Conservation (phyloP, 805 yeast genomes). For the Kazachstania martiniae region DNA sequence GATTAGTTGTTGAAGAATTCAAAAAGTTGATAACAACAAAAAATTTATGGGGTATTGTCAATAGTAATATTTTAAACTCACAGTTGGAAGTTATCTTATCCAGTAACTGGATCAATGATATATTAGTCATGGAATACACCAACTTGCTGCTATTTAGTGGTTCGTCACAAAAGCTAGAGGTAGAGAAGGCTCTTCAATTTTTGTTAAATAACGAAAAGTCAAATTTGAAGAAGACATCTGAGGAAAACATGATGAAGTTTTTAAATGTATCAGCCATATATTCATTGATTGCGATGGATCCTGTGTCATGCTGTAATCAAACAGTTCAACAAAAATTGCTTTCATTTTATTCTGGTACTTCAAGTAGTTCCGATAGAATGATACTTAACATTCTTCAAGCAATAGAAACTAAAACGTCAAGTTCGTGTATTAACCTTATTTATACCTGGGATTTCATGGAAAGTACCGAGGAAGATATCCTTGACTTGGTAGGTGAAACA, state of each 20-base stretch:
- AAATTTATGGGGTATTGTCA: constrained; percentile 33
- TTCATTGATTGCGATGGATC: constrained; percentile 39
- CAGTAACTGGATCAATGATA: constrained; percentile 36
- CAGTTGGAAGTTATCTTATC: constrained; percentile 53
- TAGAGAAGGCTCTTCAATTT: constrained; percentile 49
- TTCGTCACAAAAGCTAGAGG: constrained; percentile 29
- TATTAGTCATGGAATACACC: constrained; percentile 36
- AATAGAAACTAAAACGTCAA: constrained; percentile 43
- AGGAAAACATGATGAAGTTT: too few species aligned
- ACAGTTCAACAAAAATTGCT: constrained; percentile 41
- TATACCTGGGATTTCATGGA: constrained; percentile 55
- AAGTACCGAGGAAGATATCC: constrained; percentile 27
- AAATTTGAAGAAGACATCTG: constrained; percentile 24
- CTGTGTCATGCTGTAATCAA: constrained; percentile 34
- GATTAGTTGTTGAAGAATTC: constrained; percentile 27
- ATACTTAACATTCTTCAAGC: constrained; percentile 43
- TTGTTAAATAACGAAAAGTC: constrained; percentile 43
- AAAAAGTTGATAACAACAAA: constrained; percentile 21
- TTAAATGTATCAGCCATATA: constrained; percentile 38
- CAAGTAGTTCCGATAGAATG: constrained; percentile 48
- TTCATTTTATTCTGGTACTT: constrained; percentile 52
- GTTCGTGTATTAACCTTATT: constrained; percentile 58
- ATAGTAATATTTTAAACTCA: constrained; percentile 41
- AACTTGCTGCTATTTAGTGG: constrained; percentile 31
- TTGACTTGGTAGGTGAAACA: constrained; percentile 39